Percentiles rank a stretch among this genome's conserved stretches.
Conservation (phyloP, 169 alveolate species). For the Miamiensis avidus region DNA sequence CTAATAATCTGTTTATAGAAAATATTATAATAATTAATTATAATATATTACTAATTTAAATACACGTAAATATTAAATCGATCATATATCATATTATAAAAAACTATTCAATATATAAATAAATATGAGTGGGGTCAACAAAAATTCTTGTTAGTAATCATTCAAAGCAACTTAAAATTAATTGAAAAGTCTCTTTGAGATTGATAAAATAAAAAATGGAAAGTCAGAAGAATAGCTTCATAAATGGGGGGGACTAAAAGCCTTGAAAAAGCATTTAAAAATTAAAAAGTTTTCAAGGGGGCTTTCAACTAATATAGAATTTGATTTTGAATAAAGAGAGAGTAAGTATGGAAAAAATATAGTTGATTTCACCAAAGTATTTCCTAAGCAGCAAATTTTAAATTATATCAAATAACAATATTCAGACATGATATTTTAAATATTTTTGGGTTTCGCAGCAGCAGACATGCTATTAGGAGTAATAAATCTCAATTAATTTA, state of each 20-base stretch:
- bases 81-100: too few species aligned
- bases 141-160: too few species aligned
- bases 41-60: too few species aligned
- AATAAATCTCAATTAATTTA: too few species aligned
- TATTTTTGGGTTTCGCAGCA: neutral
- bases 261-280: neutral
- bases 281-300: neutral
- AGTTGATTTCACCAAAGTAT: too few species aligned
- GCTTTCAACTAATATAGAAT: neutral
- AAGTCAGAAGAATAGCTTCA: too few species aligned
- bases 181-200: neutral
- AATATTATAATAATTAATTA: too few species aligned
- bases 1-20: too few species aligned
- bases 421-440: neutral
- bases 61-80: too few species aligned
- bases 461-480: neutral
- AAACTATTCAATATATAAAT: too few species aligned
- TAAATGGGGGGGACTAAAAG: neutral
- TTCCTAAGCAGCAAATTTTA: neutral
- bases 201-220: neutral
- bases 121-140: too few species aligned
- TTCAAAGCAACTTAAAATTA: neutral
- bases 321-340: neutral
- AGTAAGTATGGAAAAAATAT: neutral
- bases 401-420: too few species aligned